Evolutionary conservation across 75 land plant genomes (phyloP).

Genomic region (Cryptomeria japonica): DNA sequence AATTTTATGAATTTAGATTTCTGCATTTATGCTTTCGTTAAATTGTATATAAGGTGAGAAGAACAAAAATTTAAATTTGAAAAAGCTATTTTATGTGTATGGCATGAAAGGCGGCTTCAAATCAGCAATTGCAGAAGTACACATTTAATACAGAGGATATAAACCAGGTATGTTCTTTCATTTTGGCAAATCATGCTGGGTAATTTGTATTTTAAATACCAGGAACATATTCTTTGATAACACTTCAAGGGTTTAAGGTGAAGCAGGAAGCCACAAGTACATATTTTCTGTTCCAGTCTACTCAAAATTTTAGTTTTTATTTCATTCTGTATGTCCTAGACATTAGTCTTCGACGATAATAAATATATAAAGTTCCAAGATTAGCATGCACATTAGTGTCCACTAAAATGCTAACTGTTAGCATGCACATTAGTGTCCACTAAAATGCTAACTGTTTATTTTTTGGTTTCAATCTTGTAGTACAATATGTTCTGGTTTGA

Average conservation of each 20-base stretch:
- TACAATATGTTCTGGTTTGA: neutral
- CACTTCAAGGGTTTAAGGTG: neutral
- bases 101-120: slow-evolving; percentile 24
- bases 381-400: neutral
- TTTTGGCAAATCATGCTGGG: neutral
- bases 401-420: neutral
- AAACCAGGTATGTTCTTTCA: slow-evolving; percentile 23
- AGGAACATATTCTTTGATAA: too few relatives aligned
- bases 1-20: neutral
- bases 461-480: neutral
- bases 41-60: neutral
- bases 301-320: neutral
- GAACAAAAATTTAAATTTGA: neutral
- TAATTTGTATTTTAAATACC: neutral
- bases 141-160: slow-evolving; percentile 34
- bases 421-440: neutral
- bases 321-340: neutral
- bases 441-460: neutral
- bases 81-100: neutral
- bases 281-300: neutral
- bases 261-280: neutral
- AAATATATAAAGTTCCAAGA: neutral
- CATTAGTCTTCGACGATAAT: neutral
- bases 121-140: slow-evolving; percentile 20
- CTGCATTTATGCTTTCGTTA: neutral